A percentile compares a stretch with the other conserved stretches of the same genome.
Conservation (phyloP, 176 grass and related monocot species). For the Eremochloa ophiuroides region DNA sequence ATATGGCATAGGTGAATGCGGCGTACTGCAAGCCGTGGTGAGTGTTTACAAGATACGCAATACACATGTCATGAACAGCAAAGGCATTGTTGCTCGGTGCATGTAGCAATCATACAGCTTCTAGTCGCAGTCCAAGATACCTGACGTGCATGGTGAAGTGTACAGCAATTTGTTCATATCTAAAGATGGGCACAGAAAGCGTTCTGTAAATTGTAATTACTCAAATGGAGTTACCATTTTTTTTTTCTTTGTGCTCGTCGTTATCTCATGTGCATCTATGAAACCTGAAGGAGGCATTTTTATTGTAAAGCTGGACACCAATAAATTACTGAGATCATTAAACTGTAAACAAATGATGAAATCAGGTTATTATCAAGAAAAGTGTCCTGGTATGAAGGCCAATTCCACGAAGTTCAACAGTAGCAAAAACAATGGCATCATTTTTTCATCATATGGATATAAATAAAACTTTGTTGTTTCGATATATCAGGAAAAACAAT, state of each 20-base stretch:
- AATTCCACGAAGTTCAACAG: neutral
- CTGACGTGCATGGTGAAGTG: neutral
- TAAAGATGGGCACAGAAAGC: neutral
- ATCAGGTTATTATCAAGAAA: neutral
- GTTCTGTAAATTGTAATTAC: conserved; percentile 9
- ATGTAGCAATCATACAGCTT: neutral
- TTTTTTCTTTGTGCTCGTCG: neutral
- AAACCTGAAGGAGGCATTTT: neutral
- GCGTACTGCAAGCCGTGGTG: neutral
- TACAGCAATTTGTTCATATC: conserved; percentile 20
- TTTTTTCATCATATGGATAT: neutral
- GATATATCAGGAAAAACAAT: conserved; percentile 5
- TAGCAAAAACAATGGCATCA: conserved; percentile 1
- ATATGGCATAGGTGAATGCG: neutral
- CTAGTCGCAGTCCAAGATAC: neutral
- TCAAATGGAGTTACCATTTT: neutral
- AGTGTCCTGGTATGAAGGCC: neutral
- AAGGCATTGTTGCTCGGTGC: neutral
- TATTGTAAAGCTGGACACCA: neutral
- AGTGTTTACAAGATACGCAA: neutral
- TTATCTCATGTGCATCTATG: neutral
- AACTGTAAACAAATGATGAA: conserved; percentile 1
- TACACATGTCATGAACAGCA: neutral
- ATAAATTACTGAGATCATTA: neutral
- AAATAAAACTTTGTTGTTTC: neutral